phyloP scores from a whole-genome alignment of 768 basidiomycete genomes.

The Hortiboletus flavorubellus region DNA sequence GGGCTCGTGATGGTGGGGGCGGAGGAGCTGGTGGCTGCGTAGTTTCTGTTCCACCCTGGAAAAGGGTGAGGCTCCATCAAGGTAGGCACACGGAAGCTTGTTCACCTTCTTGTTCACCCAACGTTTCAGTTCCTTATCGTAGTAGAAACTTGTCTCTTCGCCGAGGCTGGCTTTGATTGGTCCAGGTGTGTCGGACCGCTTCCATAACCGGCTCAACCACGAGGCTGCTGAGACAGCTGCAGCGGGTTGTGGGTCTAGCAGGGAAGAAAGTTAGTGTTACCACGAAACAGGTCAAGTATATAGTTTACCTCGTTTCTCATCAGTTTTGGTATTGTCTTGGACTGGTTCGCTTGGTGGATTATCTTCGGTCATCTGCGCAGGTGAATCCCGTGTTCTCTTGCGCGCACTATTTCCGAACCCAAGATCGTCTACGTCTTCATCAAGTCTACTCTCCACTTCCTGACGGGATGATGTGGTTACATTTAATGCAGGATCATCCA shows the following conservation, averaged over 20 bases:
- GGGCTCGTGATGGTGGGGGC: constrained; percentile 80
- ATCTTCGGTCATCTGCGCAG: constrained; percentile 28
- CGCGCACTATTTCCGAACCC: constrained; percentile 78
- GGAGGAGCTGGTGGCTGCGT: constrained; percentile 53
- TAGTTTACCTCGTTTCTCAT: constrained; percentile 32
- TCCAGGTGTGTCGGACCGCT: constrained; percentile 57
- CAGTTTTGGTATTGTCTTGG: constrained; percentile 17
- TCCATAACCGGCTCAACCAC: constrained; percentile 87
- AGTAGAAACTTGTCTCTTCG: constrained; percentile 86
- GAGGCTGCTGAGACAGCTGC: constrained; percentile 43
- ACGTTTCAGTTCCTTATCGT: constrained; percentile 89
- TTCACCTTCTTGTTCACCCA: constrained; percentile 95
- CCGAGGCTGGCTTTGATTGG: constrained; percentile 92
- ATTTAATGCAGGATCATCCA: constrained; percentile 56
- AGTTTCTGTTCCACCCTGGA: constrained; percentile 54
- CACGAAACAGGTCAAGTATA: not conserved
- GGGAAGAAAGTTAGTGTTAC: not conserved
- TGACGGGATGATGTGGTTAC: constrained; percentile 8
- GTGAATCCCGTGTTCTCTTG: constrained; percentile 33
- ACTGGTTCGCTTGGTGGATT: constrained; percentile 18
- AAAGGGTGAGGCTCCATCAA: not conserved
- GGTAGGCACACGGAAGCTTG: not conserved
- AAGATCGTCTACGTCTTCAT: constrained; percentile 80
- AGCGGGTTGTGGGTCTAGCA: constrained; percentile 12
- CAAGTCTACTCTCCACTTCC: constrained; percentile 12